Percentiles rank a stretch among this genome's conserved stretches.
Conservation (phyloP, 148 eudicot species). For the Vaccinium darrowii region DNA sequence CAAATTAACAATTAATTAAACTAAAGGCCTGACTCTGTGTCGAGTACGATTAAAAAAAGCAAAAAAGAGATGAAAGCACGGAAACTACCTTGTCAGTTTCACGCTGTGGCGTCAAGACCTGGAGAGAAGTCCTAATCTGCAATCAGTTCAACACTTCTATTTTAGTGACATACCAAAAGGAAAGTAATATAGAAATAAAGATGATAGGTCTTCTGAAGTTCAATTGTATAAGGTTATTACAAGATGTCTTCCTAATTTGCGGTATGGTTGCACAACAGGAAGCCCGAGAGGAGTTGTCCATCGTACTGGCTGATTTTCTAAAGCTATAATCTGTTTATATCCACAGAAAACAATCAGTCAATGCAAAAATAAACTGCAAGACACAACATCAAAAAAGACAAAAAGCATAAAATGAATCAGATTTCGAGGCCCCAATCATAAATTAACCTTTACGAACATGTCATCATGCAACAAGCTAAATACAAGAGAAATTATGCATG, state of each 20-base stretch:
- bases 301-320: constrained; percentile 76
- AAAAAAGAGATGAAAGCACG: neutral
- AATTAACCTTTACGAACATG: neutral
- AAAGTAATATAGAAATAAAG: neutral
- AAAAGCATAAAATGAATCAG: neutral
- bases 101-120: constrained; percentile 78
- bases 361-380: neutral
- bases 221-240: constrained; percentile 38
- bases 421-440: neutral
- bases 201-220: neutral
- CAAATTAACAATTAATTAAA: neutral
- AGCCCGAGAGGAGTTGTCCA: constrained; percentile 99
- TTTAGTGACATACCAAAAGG: neutral
- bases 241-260: constrained; percentile 70
- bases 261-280: constrained; percentile 98
- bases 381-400: neutral
- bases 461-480: neutral
- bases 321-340: constrained; percentile 65
- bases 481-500: neutral
- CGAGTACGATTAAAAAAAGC: too few species aligned
- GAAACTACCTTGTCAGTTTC: constrained; percentile 83
- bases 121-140: constrained; percentile 97
- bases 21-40: too few species aligned
- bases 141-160: constrained; percentile 24
- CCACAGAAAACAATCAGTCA: neutral